Evolutionary conservation across 2,329 filamentous ascomycete genomes (phyloP).

Genomic region (Rhynchosporium graminicola): DNA sequence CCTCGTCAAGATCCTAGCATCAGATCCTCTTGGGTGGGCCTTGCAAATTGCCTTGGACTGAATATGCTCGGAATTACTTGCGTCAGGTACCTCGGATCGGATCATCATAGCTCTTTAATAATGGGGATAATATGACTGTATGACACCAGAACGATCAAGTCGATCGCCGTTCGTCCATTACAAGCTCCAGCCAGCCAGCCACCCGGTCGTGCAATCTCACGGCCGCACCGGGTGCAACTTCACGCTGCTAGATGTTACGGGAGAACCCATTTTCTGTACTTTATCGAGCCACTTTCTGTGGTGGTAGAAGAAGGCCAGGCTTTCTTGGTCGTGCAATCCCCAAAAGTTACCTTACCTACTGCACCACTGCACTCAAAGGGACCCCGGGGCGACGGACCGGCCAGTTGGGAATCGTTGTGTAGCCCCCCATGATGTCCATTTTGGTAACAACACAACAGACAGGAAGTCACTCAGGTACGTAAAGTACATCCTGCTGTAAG

Average conservation of each 20-base stretch:
- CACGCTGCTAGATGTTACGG: slow-evolving; percentile 16
- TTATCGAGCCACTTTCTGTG: background rate
- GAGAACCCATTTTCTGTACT: background rate
- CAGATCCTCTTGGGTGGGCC: slow-evolving; percentile 24
- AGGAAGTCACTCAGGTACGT: too few relatives aligned
- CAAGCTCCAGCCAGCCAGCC: slow-evolving; percentile 3
- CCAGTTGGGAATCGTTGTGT: slow-evolving; percentile 8
- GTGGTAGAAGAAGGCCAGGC: background rate
- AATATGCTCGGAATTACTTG: slow-evolving; percentile 15
- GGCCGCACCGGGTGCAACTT: slow-evolving; percentile 14
- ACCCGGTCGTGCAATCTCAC: background rate
- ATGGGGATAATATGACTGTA: background rate
- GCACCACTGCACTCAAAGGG: background rate
- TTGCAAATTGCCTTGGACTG: slow-evolving; percentile 14
- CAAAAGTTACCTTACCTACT: slow-evolving; percentile 1
- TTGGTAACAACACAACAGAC: background rate
- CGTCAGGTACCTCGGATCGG: slow-evolving; percentile 17
- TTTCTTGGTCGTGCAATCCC: slow-evolving; percentile 1
- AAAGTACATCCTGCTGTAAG: background rate
- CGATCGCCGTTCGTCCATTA: slow-evolving; percentile 7
- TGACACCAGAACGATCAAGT: slow-evolving; percentile 7
- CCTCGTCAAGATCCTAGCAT: slow-evolving; percentile 26
- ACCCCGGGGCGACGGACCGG: slow-evolving; percentile 17
- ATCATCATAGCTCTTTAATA: background rate
- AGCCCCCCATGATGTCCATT: background rate